Conservation (phyloP, 2,329 filamentous ascomycete species). For the Nemania sp. region DNA sequence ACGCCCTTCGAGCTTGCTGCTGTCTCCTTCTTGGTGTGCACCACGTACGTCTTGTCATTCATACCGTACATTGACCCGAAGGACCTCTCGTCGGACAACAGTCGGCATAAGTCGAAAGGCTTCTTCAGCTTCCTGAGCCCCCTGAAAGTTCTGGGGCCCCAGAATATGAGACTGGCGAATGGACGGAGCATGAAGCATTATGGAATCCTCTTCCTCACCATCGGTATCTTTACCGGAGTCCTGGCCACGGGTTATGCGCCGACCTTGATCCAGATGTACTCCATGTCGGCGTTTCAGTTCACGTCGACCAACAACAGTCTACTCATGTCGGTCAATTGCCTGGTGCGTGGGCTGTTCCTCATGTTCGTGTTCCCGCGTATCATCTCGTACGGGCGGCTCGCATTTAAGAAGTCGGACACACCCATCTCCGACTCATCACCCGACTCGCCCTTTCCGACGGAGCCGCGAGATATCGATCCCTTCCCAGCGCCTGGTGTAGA, state of each 20-base stretch:
- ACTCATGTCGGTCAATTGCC: conserved; percentile 29
- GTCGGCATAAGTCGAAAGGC: conserved; percentile 21
- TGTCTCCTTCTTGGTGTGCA: conserved; percentile 25
- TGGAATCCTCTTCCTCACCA: conserved; percentile 30
- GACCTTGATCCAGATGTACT: conserved; percentile 35
- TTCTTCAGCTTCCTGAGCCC: conserved; percentile 22
- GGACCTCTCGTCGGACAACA: conserved; percentile 24
- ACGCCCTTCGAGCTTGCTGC: conserved; percentile 33
- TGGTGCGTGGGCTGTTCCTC: conserved; percentile 33
- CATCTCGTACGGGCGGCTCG: conserved; percentile 29
- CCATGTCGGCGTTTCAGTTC: conserved; percentile 32
- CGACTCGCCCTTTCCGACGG: conserved; percentile 27
- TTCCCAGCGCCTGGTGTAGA: conserved; percentile 14
- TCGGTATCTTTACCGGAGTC: conserved; percentile 33
- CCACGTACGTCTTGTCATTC: conserved; percentile 27
- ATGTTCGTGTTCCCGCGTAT: conserved; percentile 38
- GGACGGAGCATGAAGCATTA: conserved; percentile 28
- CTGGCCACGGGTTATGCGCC: conserved; percentile 34
- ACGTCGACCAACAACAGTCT: conserved; percentile 32
- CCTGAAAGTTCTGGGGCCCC: conserved; percentile 27
- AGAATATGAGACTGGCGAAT: conserved; percentile 28
- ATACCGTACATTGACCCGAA: conserved; percentile 34
- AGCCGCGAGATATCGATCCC: conserved; percentile 30
- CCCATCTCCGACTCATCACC: conserved; percentile 11
- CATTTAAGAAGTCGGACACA: conserved; percentile 19